Evolutionary conservation across 805 yeast genomes (phyloP), one percentile per base, ranked within the genome.

Genomic region (Kazachstania taianensis): DNA sequence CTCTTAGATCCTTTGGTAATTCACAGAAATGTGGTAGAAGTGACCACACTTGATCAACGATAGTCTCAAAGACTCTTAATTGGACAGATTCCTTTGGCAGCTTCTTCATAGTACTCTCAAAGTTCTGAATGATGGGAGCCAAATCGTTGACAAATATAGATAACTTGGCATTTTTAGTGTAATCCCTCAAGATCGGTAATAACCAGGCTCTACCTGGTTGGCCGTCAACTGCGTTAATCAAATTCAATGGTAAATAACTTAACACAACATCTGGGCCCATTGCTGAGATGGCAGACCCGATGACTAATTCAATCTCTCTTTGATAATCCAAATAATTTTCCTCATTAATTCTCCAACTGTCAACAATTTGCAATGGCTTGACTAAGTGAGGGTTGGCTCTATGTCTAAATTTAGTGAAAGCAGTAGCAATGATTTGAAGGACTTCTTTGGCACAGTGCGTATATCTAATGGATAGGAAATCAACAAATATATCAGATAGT

Each of bases 131-230:
- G 27, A 78, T 57, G 19, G 97, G 97, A 12, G 81, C 57, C 35
- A 92, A 70, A 26, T 76, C 66, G 16, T 60, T 59, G 40, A 71
- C 68, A 59, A 75, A 92, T 53, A 68, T 83, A 0, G 70, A 63
- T 38, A 92, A 64, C 32, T 70, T 67, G 2, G 96, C 80, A 49
- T 75, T 71, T 48, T 78, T 72, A 19, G 85, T 81, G 50, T 83
- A 77, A 50, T 87, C 96, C 62, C 96, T 79, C 42, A 92, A 69
- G 23, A 92, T 56, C 8, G 98, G 98, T 44, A 92, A 69, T 48
- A 92, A 53, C 96, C 97, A 92, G 31, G 96, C 96, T 55, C 97
- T 74, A 31, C 96, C 96, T n/a, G 78, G 70, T 29, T 69, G 67
- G 22, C 63, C 59, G 18, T 64, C 48, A 16, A 63, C 56, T 5